Conservation (phyloP, 1,139 yeast genomes). For the Debaryomyces robertsiae region DNA sequence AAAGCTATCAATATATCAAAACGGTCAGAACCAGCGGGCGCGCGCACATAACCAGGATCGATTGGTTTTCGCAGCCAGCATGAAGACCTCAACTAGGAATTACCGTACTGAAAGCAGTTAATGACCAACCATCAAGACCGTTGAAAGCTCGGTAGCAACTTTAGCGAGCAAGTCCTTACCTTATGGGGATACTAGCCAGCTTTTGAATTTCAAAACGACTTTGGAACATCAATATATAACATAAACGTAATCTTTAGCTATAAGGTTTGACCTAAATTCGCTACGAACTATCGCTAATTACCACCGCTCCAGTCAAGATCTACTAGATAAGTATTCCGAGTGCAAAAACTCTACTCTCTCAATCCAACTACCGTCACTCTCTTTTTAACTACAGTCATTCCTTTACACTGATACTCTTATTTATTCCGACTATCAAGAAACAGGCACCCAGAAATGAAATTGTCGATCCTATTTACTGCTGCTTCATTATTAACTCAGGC, state of each 20-base stretch:
- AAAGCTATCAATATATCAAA: not conserved
- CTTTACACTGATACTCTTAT: conserved; percentile 14
- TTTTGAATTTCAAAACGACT: not conserved
- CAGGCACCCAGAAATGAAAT: conserved; percentile 29
- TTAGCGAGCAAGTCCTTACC: not conserved
- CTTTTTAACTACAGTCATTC: conserved; percentile 27
- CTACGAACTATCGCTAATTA: conserved; percentile 8
- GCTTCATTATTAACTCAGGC: conserved; percentile 25
- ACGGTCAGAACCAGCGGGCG: conserved; percentile 3
- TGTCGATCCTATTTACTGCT: conserved; percentile 30
- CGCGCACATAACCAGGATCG: conserved; percentile 7
- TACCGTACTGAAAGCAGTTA: not conserved
- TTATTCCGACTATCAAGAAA: conserved; percentile 18
- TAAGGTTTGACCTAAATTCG: not conserved
- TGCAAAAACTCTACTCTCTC: conserved; percentile 17
- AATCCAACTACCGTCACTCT: conserved; percentile 22
- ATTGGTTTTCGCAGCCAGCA: conserved; percentile 24
- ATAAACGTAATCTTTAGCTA: not conserved
- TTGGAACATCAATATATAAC: conserved; percentile 1
- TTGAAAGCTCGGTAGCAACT: not conserved
- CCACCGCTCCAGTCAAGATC: conserved; percentile 6
- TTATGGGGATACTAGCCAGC: not conserved
- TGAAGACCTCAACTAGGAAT: conserved; percentile 2
- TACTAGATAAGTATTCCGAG: conserved; percentile 13
- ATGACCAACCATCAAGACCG: conserved; percentile 1